phyloP scores from a whole-genome alignment of 371 early-diverging fungal genomes.

The Actinomortierella ambigua region DNA sequence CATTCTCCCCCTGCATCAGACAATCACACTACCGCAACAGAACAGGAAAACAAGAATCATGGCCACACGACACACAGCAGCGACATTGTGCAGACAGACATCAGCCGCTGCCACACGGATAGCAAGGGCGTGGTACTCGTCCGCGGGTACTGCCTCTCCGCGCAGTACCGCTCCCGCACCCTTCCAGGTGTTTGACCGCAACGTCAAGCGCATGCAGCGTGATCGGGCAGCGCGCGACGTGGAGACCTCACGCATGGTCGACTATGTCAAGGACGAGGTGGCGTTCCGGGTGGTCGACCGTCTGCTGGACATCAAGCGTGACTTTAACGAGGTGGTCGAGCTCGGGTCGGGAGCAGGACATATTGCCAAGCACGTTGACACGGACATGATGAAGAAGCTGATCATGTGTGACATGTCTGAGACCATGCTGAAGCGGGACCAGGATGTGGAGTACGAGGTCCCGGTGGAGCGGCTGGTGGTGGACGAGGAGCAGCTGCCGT shows the following conservation, averaged over 20 bases:
- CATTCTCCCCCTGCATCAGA: too few relatives aligned
- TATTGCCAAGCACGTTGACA: conserved; percentile 78
- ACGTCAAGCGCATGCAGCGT: conserved; percentile 76
- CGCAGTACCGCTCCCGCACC: conserved; percentile 42
- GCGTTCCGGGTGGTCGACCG: conserved; percentile 90
- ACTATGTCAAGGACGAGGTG: conserved; percentile 93
- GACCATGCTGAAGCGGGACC: conserved; percentile 71
- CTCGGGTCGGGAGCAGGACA: conserved; percentile 92
- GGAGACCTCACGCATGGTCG: conserved; percentile 73
- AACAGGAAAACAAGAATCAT: too few relatives aligned
- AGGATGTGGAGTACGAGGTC: conserved; percentile 67
- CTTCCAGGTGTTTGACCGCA: conserved; percentile 79
- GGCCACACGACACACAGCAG: too few relatives aligned
- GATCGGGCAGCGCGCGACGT: conserved; percentile 74
- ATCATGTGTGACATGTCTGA: conserved; percentile 91
- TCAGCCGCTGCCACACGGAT: not conserved
- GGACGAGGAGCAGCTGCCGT: conserved; percentile 84
- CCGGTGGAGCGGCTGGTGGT: conserved; percentile 77
- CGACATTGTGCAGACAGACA: too few relatives aligned
- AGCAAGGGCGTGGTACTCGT: conserved; percentile 16
- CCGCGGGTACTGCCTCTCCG: conserved; percentile 18
- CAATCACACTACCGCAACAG: too few relatives aligned
- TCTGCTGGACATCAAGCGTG: conserved; percentile 86
- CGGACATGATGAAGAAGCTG: conserved; percentile 80
- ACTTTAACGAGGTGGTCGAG: conserved; percentile 86